Evolutionary conservation across 768 basidiomycete genomes (phyloP), one percentile per base, ranked within the genome.

Genomic region (Coprinellus micaceus): DNA sequence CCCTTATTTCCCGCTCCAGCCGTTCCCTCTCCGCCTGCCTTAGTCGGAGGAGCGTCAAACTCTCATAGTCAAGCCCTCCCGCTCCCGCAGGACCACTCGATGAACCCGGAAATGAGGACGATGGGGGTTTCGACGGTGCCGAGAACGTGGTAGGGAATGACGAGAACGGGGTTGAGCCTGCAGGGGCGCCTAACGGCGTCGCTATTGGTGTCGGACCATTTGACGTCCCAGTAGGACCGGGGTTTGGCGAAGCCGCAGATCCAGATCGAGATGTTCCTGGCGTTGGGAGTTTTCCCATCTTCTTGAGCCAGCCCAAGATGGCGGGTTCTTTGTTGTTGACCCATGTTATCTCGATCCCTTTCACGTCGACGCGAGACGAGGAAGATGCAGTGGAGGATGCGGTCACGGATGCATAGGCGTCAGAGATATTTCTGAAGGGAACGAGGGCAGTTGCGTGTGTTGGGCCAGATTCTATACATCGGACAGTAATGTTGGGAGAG

Each of bases 1-100:
- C 88, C 37, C 82, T 68, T 60, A 91, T 90, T 67, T 91, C 89
- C 56, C 81, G 76, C 66, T 93, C 91, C 24, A 94, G 66, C 43
- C 86, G 75, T 59, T 84, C 86, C 37, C 87, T 77, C 67, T 93
- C 91, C 0, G 91, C 89, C 64, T 93, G 88, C 33, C 91, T 77
- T 66, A 94, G 74, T 4, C 91, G 82, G 78, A 93, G 80, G 33
- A 94, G 75, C 0, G 89, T 93, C 57, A 92, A 64, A 2, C 86
- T 82, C 69, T 93, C 91, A 54, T 86, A 94, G 66, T 92, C 88
- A 47, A 92, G 61, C 1, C 80, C 80, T 11, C 74, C 64, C 21
- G 69, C 60, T 19, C 66, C 48, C 7, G 15, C 40, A 37, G 9
- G 9, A 37, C 36, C 17, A n/a, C 69, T 29, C 19, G 56, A 52